Conservation (phyloP, 345 rosid genomes). For the Salix caprea region DNA sequence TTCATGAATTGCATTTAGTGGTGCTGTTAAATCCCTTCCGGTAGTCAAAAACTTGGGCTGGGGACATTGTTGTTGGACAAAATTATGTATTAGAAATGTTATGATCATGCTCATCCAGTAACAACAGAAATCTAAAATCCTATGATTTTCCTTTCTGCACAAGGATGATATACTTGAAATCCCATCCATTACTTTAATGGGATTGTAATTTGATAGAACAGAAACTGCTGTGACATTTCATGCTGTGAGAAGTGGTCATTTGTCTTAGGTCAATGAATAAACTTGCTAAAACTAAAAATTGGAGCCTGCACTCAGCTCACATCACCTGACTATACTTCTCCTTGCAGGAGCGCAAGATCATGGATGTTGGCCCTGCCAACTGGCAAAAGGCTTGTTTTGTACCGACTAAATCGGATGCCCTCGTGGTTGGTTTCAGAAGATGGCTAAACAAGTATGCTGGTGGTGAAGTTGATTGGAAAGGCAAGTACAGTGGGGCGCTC, state of each 20-base stretch:
- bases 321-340: background rate
- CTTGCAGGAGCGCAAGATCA: slow-evolving; percentile 71
- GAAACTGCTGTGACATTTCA: background rate
- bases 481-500: slow-evolving; percentile 51
- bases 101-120: background rate
- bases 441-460: slow-evolving; percentile 74
- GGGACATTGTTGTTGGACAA: too few species aligned
- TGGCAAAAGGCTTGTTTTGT: slow-evolving; percentile 87
- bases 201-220: background rate
- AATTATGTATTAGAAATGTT: too few species aligned
- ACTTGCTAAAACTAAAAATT: too few species aligned
- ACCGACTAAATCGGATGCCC: slow-evolving; percentile 77
- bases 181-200: background rate
- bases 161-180: background rate
- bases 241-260: background rate
- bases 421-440: slow-evolving; percentile 69
- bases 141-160: background rate
- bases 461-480: slow-evolving; percentile 68
- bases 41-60: too few species aligned
- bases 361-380: slow-evolving; percentile 59
- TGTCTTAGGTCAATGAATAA: too few species aligned
- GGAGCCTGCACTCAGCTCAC: background rate
- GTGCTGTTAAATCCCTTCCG: too few species aligned
- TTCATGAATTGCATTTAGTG: too few species aligned
- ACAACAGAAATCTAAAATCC: background rate